Base-by-base conservation (phyloP, 2,329 filamentous ascomycete species). In the Xylariales sp. region DNA sequence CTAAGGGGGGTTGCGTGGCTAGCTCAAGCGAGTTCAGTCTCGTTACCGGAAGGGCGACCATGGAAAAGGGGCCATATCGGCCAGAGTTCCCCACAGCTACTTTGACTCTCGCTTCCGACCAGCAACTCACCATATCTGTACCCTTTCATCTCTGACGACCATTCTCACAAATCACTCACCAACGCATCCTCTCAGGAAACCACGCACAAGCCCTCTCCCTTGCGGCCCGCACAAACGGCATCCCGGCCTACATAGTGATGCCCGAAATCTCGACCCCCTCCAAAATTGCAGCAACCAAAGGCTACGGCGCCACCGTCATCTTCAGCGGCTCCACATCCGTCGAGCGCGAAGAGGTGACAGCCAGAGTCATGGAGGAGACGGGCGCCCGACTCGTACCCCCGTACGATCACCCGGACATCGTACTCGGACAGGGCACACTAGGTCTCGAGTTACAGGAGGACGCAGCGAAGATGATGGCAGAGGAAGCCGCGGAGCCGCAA, bases 151-250 rank as follows among this genome's bases (percentile, higher is more conserved):
- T 27, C 35, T 38, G 3, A 38, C 22, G 6, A n/a, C n/a, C n/a
- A n/a, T n/a, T n/a, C n/a, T n/a, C n/a, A n/a, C n/a, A n/a, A n/a
- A n/a, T n/a, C n/a, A n/a, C n/a, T n/a, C n/a, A n/a, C 24, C n/a
- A 27, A 27, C 6, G 4, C 16, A 15, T 18, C 34, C 31, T 19
- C 31, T 48, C n/a, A 91, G 90, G 91, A 45, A 97, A 97, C 66
- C 93, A 97, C 60, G 91, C 91, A 0, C 89, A 95, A 70, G 91
- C 93, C 2, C 80, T 97, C 43, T 80, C 91, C 2, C 82, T 96
- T 38, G 91, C 91, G 0, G 89, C 91, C 2, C 73, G 72, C 14
- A 82, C 82, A 27, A 79, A 84, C 57, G 68, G 71, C 40, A 82
- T 96, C 47, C 83, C 84, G 9, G 88, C 88, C 0, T 80, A 91